These are phyloP conservation scores for Amylostereum chailletii DNA, from an alignment of 1,284 basidiomycete species.

Conservation along the genomic window DNA sequence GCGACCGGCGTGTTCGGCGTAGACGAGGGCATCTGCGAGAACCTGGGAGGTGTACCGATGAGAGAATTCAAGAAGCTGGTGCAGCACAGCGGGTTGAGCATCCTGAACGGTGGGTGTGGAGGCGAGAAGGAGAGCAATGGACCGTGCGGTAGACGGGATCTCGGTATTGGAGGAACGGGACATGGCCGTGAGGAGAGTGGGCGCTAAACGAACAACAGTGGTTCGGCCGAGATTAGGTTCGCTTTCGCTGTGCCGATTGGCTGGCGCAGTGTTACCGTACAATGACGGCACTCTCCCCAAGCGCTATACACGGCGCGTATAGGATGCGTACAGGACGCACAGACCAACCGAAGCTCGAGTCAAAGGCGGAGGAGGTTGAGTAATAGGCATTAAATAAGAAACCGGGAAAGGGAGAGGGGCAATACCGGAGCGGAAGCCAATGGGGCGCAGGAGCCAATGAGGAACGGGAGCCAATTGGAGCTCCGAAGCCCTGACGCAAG, in stretches of 20 bases:
- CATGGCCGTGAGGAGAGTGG: conserved; percentile 31
- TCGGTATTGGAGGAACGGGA: conserved; percentile 43
- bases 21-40: conserved; percentile 82
- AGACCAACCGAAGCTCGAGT: background rate
- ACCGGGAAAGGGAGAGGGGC: background rate
- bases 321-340: background rate
- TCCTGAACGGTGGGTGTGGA: conserved; percentile 91
- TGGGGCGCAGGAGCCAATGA: no score
- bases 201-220: background rate
- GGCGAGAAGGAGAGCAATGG: conserved; percentile 88
- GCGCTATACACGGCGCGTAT: no score
- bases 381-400: background rate
- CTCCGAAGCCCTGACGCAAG: background rate
- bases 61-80: conserved; percentile 93
- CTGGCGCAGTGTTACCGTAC: no score
- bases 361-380: background rate
- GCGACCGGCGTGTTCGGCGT: conserved; percentile 88
- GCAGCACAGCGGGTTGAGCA: conserved; percentile 87
- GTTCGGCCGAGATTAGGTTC: no score
- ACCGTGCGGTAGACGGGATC: conserved; percentile 82
- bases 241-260: no score
- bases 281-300: no score
- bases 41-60: conserved; percentile 93
- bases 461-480: background rate
- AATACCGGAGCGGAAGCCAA: no score